Evolutionary conservation across 2,329 filamentous ascomycete species (phyloP).

Genomic region (Trichoderma koningii): DNA sequence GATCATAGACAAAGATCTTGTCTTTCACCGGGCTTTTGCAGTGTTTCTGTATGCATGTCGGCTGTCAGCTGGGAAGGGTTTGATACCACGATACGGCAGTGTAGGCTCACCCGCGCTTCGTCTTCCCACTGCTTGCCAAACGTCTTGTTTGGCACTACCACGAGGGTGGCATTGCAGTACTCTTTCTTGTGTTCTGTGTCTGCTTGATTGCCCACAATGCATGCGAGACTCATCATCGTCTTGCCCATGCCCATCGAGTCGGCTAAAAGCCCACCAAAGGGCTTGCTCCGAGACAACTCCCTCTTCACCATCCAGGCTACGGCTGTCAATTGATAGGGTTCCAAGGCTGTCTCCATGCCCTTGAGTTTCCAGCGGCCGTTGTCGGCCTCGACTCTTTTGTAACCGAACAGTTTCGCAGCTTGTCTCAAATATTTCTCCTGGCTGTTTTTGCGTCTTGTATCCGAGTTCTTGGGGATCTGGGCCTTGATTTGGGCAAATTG

Average conservation of each 20-base stretch:
- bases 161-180: constrained; percentile 43
- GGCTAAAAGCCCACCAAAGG: constrained; percentile 46
- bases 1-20: background rate
- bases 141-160: constrained; percentile 37
- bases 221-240: constrained; percentile 71
- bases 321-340: constrained; percentile 54
- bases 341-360: constrained; percentile 39
- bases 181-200: constrained; percentile 39
- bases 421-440: constrained; percentile 25
- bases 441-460: constrained; percentile 28
- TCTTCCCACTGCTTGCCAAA: constrained; percentile 37
- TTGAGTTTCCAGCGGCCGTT: constrained; percentile 28
- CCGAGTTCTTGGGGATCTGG: constrained; percentile 25
- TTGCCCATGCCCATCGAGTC: constrained; percentile 69
- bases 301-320: constrained; percentile 56
- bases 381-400: constrained; percentile 17
- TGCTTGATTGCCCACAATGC: constrained; percentile 2
- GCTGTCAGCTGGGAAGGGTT: background rate
- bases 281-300: constrained; percentile 42
- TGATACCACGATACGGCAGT: too few relatives aligned
- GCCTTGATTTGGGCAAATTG: constrained; percentile 23
- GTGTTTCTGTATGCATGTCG: background rate
- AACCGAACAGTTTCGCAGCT: constrained; percentile 31
- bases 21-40: background rate
- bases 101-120: background rate